Evolutionary conservation across 495 filamentous ascomycete species (phyloP).

Genomic region (Neurospora africana): DNA sequence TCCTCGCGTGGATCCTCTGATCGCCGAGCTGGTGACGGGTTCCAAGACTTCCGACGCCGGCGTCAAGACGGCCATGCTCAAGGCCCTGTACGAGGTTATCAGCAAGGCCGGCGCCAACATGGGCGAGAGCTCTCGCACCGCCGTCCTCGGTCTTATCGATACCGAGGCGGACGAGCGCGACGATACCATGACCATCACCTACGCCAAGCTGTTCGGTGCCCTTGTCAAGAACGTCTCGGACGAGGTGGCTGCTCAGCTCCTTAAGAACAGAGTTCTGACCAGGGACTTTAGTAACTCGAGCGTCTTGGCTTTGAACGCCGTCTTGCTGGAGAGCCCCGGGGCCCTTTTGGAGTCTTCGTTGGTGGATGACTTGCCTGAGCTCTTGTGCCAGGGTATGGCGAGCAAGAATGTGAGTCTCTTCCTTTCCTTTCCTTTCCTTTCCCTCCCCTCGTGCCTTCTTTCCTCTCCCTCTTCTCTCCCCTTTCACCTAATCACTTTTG

Average conservation of each 20-base stretch:
- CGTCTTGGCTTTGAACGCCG: slow-evolving; percentile 76
- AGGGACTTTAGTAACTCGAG: slow-evolving; percentile 54
- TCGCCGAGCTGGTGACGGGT: slow-evolving; percentile 77
- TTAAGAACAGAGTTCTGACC: slow-evolving; percentile 75
- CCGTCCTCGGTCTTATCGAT: slow-evolving; percentile 80
- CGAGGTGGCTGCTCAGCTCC: slow-evolving; percentile 52
- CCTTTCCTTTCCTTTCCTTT: neutral
- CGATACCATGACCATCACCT: slow-evolving; percentile 69
- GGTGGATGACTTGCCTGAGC: slow-evolving; percentile 55
- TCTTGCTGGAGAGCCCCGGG: slow-evolving; percentile 67
- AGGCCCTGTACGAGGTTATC: slow-evolving; percentile 90
- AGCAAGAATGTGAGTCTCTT: slow-evolving; percentile 53
- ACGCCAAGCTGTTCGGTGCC: slow-evolving; percentile 79
- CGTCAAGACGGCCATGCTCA: slow-evolving; percentile 93
- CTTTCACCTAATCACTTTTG: too few species aligned
- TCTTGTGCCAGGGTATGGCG: slow-evolving; percentile 72
- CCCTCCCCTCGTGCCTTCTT: neutral
- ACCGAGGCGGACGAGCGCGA: slow-evolving; percentile 65
- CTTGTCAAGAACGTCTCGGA: slow-evolving; percentile 71
- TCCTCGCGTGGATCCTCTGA: slow-evolving; percentile 84
- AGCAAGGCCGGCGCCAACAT: slow-evolving; percentile 90
- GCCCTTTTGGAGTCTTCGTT: slow-evolving; percentile 53
- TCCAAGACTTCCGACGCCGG: slow-evolving; percentile 82
- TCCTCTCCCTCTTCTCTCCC: too few species aligned
- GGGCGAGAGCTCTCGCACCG: slow-evolving; percentile 74